These are phyloP conservation scores for Rhizopus microsporus DNA, from an alignment of 371 early-diverging fungal species.

Conservation along the genomic window DNA sequence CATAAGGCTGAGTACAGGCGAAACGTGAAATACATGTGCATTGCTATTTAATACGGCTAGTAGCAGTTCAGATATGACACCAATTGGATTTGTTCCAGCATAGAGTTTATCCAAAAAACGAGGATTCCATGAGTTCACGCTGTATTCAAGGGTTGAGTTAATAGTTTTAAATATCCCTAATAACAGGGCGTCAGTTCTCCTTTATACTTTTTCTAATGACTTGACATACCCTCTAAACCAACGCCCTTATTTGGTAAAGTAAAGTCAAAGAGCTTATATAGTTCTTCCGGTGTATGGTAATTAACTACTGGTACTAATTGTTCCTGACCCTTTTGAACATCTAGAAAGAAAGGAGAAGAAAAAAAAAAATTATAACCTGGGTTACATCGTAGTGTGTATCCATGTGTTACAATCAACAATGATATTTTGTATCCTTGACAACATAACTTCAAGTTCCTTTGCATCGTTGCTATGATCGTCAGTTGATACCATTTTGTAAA, in stretches of 20 bases:
- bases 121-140: slow-evolving; percentile 75
- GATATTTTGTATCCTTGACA: slow-evolving; percentile 34
- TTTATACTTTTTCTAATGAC: slow-evolving; percentile 5
- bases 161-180: slow-evolving; percentile 59
- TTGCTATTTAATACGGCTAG: slow-evolving; percentile 79
- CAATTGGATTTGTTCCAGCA: slow-evolving; percentile 79
- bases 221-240: slow-evolving; percentile 49
- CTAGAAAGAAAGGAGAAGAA: slow-evolving; percentile 18
- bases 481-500: slow-evolving; percentile 23
- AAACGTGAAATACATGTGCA: slow-evolving; percentile 79
- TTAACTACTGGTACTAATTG: slow-evolving; percentile 47
- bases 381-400: neutral
- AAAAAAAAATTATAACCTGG: neutral
- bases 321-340: slow-evolving; percentile 50
- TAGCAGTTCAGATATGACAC: slow-evolving; percentile 78
- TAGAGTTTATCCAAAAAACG: slow-evolving; percentile 88
- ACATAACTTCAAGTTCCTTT: slow-evolving; percentile 38
- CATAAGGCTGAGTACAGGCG: slow-evolving; percentile 77
- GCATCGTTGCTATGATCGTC: slow-evolving; percentile 27
- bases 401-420: slow-evolving; percentile 34
- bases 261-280: slow-evolving; percentile 57
- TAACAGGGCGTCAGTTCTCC: neutral
- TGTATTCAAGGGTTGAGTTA: slow-evolving; percentile 54
- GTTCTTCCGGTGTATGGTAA: slow-evolving; percentile 49
- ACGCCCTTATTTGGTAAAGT: slow-evolving; percentile 49